Conservation (phyloP, 2,329 filamentous ascomycete species). For the Metarhizium sp. region DNA sequence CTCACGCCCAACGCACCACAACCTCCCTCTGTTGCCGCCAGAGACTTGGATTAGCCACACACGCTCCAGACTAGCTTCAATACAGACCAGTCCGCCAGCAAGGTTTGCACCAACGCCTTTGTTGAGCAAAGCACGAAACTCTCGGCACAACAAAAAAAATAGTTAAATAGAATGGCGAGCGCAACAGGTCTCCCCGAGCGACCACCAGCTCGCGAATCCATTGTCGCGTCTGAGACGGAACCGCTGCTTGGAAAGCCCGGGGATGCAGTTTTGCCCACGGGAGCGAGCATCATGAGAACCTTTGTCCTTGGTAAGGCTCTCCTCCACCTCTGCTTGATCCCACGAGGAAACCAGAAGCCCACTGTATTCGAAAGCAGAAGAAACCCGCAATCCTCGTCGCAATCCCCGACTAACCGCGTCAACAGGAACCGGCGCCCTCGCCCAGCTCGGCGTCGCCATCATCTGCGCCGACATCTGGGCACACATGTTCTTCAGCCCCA, state of each 20-base stretch:
- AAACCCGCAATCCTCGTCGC: too few relatives aligned
- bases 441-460: slow-evolving; percentile 69
- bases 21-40: too few relatives aligned
- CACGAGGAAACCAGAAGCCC: too few relatives aligned
- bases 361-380: too few relatives aligned
- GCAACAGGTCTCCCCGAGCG: slow-evolving; percentile 56
- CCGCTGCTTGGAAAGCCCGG: slow-evolving; percentile 48
- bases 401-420: not conserved
- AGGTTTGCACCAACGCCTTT: not conserved
- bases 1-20: too few relatives aligned
- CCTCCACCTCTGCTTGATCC: too few relatives aligned
- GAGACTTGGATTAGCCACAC: too few relatives aligned
- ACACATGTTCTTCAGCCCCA: slow-evolving; percentile 55
- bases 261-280: slow-evolving; percentile 61
- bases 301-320: slow-evolving; percentile 54
- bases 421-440: slow-evolving; percentile 69
- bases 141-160: too few relatives aligned
- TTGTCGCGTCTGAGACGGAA: slow-evolving; percentile 26
- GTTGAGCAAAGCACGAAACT: not conserved
- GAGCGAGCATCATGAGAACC: slow-evolving; percentile 57
- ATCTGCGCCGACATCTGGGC: slow-evolving; percentile 71
- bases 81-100: not conserved
- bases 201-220: slow-evolving; percentile 16
- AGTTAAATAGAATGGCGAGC: slow-evolving; percentile 49
- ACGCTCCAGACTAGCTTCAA: not conserved